These are phyloP conservation scores for Cryphonectria japonica DNA, from an alignment of 2,329 filamentous ascomycete genomes.

Conservation along the genomic window DNA sequence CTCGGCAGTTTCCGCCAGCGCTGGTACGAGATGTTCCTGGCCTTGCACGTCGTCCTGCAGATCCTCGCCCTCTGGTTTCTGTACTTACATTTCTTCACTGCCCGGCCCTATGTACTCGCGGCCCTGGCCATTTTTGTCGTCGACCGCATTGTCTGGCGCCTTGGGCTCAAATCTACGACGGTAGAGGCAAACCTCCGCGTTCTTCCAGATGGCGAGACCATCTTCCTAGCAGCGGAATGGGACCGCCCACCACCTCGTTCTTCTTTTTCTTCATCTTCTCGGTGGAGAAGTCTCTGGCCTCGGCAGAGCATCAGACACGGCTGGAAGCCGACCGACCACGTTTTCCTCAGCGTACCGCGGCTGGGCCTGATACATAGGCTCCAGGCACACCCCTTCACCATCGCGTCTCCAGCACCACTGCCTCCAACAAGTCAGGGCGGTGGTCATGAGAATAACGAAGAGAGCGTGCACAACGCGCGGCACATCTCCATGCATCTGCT, in stretches of 20 bases:
- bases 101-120: constrained; percentile 55
- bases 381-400: constrained; percentile 70
- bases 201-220: constrained; percentile 60
- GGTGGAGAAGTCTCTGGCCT: constrained; percentile 28
- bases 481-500: constrained; percentile 61
- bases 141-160: constrained; percentile 61
- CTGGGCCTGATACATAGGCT: constrained; percentile 56
- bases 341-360: constrained; percentile 63
- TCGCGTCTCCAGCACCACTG: constrained; percentile 60
- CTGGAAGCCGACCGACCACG: constrained; percentile 65
- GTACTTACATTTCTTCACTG: constrained; percentile 61
- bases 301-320: constrained; percentile 48
- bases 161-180: constrained; percentile 54
- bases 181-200: constrained; percentile 55
- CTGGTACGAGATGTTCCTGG: constrained; percentile 68
- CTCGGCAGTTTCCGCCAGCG: constrained; percentile 61
- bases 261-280: too few relatives aligned
- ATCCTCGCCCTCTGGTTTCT: constrained; percentile 57
- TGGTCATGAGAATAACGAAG: background rate
- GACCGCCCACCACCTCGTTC: constrained; percentile 32
- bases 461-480: background rate
- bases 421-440: background rate
- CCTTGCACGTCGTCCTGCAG: constrained; percentile 61
- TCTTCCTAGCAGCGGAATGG: constrained; percentile 49
- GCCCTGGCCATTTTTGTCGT: constrained; percentile 60